Conservation (phyloP, 495 filamentous ascomycete species). For the Daldinia concentrica region DNA sequence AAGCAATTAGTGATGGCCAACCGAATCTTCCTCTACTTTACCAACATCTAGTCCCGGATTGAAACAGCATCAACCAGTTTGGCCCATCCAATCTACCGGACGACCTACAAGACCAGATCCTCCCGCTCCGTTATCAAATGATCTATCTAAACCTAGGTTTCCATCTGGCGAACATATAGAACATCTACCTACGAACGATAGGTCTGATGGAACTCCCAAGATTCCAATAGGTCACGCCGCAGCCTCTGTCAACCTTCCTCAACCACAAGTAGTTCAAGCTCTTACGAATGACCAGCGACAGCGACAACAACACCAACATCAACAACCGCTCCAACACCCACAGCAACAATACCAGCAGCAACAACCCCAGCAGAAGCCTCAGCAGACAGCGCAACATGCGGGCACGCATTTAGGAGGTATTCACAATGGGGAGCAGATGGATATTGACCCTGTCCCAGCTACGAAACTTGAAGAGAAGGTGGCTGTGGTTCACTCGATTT, state of each 20-base stretch:
- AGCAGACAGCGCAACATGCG: neutral
- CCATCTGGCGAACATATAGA: slow-evolving; percentile 2
- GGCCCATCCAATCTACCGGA: slow-evolving; percentile 9
- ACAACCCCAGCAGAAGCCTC: slow-evolving; percentile 8
- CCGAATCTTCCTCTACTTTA: neutral
- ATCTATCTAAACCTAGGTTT: slow-evolving; percentile 13
- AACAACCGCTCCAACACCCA: slow-evolving; percentile 14
- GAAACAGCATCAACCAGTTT: slow-evolving; percentile 18
- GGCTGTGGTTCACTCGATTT: slow-evolving; percentile 6
- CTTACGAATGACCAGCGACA: slow-evolving; percentile 5
- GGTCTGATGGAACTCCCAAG: slow-evolving; percentile 8
- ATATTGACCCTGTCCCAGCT: slow-evolving; percentile 34
- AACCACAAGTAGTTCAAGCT: slow-evolving; percentile 3
- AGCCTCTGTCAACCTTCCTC: neutral
- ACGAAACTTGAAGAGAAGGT: slow-evolving; percentile 23
- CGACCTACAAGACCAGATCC: slow-evolving; percentile 8
- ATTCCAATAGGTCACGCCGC: neutral
- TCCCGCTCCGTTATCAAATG: slow-evolving; percentile 1
- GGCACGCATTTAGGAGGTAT: slow-evolving; percentile 29
- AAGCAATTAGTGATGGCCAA: slow-evolving; percentile 19
- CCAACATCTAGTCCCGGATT: neutral
- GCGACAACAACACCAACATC: slow-evolving; percentile 11
- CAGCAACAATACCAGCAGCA: slow-evolving; percentile 2
- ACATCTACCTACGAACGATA: neutral
- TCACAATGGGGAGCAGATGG: slow-evolving; percentile 38